Evolutionary conservation across 176 grass and related monocot genomes (phyloP).

Genomic region (Pharus latifolius): DNA sequence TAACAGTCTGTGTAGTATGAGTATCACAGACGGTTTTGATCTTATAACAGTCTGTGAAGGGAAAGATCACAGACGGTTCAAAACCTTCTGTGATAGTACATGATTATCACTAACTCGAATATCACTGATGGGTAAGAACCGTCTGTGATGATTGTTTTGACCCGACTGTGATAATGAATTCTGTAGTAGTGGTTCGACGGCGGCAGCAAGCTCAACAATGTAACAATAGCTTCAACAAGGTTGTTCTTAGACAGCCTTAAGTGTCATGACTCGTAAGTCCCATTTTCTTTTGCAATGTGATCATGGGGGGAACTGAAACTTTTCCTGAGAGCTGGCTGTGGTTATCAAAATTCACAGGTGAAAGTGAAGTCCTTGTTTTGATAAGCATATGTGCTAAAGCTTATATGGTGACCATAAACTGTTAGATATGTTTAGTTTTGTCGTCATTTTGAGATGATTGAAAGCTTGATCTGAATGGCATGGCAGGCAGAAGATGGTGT

Average conservation of each 20-base stretch:
- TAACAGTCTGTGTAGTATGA: too few relatives aligned
- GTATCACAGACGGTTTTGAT: too few relatives aligned
- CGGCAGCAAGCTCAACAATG: too few relatives aligned
- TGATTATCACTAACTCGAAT: too few relatives aligned
- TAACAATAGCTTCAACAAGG: background rate
- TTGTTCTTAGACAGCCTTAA: background rate
- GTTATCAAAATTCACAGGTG: background rate
- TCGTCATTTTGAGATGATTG: background rate
- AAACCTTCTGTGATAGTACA: too few relatives aligned
- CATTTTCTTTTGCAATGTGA: background rate
- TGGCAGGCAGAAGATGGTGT: slow-evolving; percentile 92
- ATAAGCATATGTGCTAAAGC: background rate
- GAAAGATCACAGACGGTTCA: too few relatives aligned
- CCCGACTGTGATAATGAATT: too few relatives aligned
- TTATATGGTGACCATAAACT: background rate
- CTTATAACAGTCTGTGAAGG: too few relatives aligned
- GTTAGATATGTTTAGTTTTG: background rate
- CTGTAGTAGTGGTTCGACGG: too few relatives aligned
- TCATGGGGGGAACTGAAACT: background rate
- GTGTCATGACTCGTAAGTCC: background rate
- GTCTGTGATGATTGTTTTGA: too few relatives aligned
- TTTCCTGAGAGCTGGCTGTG: background rate
- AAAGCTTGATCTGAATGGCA: slow-evolving; percentile 8
- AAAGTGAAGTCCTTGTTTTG: background rate
- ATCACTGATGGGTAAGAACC: too few relatives aligned